phyloP scores from a whole-genome alignment of 352 stramenopile species.

The Phytophthora tubulina region DNA sequence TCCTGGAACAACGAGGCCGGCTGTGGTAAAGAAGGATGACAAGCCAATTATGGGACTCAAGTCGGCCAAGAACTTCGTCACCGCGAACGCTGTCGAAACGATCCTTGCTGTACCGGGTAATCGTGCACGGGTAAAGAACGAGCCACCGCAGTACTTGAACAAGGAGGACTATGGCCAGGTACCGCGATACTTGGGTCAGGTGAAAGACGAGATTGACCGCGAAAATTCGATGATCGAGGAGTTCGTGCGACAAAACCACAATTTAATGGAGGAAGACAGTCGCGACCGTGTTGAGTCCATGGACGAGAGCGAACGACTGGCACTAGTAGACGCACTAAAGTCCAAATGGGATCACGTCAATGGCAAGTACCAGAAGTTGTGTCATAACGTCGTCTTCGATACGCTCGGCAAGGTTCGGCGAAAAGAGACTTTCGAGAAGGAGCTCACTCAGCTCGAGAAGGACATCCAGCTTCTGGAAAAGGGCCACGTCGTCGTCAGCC shows the following conservation, averaged over 20 bases:
- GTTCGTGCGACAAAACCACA: constrained; percentile 92
- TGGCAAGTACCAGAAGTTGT: constrained; percentile 94
- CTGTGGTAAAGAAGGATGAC: constrained; percentile 87
- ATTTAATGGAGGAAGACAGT: constrained; percentile 81
- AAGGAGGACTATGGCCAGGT: constrained; percentile 95
- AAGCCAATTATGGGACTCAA: constrained; percentile 94
- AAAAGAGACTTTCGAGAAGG: constrained; percentile 94
- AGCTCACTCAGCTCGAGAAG: constrained; percentile 93
- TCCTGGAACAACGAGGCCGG: constrained; percentile 62
- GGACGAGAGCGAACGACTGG: constrained; percentile 85
- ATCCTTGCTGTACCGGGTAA: constrained; percentile 87
- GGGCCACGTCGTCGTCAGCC: constrained; percentile 68
- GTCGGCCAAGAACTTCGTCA: constrained; percentile 94
- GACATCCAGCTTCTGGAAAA: constrained; percentile 92
- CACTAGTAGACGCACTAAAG: constrained; percentile 92
- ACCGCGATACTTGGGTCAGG: constrained; percentile 90
- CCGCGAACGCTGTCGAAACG: constrained; percentile 93
- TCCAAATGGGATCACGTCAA: constrained; percentile 96
- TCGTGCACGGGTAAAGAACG: constrained; percentile 63
- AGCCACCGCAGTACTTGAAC: constrained; percentile 81
- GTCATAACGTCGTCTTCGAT: constrained; percentile 94
- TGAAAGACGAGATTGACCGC: constrained; percentile 93
- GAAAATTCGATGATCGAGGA: constrained; percentile 95
- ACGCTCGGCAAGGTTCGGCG: constrained; percentile 92
- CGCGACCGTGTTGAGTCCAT: constrained; percentile 70